Conservation (phyloP, 2,329 filamentous ascomycete species). For the Lecanicillium sp. region DNA sequence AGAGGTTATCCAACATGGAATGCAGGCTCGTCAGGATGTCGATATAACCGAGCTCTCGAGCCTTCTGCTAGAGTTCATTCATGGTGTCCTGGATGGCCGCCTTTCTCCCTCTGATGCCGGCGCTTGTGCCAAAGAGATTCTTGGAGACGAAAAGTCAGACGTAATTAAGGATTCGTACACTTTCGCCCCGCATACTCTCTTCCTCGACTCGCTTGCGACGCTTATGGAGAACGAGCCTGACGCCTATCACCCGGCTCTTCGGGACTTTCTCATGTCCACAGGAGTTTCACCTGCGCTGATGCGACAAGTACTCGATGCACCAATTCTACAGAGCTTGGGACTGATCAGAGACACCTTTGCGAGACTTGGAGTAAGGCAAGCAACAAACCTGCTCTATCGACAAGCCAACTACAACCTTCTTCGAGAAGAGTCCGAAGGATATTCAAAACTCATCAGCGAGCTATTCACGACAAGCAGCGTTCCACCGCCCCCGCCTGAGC, state of each 20-base stretch:
- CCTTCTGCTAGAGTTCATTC: conserved; percentile 79
- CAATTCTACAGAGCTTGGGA: conserved; percentile 65
- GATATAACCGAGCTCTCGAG: conserved; percentile 61
- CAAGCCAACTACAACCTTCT: conserved; percentile 96
- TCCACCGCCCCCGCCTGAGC: conserved; percentile 63
- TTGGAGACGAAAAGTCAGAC: conserved; percentile 47
- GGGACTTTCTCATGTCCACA: conserved; percentile 62
- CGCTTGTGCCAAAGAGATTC: conserved; percentile 62
- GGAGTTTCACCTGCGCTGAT: conserved; percentile 63
- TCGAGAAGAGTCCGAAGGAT: conserved; percentile 92
- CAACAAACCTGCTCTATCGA: conserved; percentile 87
- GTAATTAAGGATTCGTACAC: conserved; percentile 39
- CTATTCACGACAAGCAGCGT: conserved; percentile 81
- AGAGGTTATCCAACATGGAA: conserved; percentile 56
- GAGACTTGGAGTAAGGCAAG: conserved; percentile 76
- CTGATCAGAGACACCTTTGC: conserved; percentile 80
- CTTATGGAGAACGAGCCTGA: conserved; percentile 62
- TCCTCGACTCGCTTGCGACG: conserved; percentile 76
- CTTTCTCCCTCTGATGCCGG: conserved; percentile 64
- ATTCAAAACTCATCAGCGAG: conserved; percentile 91
- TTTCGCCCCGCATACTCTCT: conserved; percentile 60
- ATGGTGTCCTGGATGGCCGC: conserved; percentile 61
- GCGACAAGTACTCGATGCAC: conserved; percentile 74
- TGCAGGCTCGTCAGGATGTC: conserved; percentile 56
- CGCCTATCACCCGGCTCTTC: conserved; percentile 42